A percentile compares a stretch with the other conserved stretches of the same genome.
These are phyloP conservation scores for Didymella segeticola DNA, from an alignment of 2,329 filamentous ascomycete genomes.

Conservation along the genomic window DNA sequence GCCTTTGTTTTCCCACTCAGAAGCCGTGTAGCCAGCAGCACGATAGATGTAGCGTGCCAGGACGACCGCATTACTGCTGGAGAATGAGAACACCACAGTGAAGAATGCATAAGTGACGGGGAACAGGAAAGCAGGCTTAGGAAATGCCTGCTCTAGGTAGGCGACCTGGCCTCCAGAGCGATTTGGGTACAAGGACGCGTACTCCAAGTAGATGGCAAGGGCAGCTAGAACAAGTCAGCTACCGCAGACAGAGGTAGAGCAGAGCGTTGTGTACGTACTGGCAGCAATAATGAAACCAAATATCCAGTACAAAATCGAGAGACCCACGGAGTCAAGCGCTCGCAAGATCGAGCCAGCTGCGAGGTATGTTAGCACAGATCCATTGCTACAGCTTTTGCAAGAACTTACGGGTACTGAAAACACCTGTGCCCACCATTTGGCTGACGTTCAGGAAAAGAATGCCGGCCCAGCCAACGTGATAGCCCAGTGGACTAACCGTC, in stretches of 20 bases:
- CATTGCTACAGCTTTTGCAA: too few species aligned
- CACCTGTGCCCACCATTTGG: constrained; percentile 43
- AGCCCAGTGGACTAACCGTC: constrained; percentile 38
- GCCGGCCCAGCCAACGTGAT: constrained; percentile 39
- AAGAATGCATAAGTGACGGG: constrained; percentile 41
- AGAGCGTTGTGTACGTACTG: constrained; percentile 12
- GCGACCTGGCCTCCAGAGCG: constrained; percentile 38
- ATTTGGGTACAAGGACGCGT: constrained; percentile 36
- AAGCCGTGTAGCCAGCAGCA: constrained; percentile 31
- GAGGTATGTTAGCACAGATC: constrained; percentile 13
- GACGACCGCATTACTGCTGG: constrained; percentile 40
- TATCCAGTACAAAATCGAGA: constrained; percentile 37
- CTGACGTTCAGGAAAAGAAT: constrained; percentile 42
- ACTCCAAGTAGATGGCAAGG: constrained; percentile 39
- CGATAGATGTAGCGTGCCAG: constrained; percentile 41
- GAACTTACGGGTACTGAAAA: constrained; percentile 40
- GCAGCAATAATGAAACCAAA: constrained; percentile 37
- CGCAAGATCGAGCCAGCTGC: constrained; percentile 35
- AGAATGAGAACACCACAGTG: constrained; percentile 38
- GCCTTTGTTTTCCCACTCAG: constrained; percentile 40
- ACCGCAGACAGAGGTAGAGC: not conserved
- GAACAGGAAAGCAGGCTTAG: constrained; percentile 37
- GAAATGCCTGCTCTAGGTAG: constrained; percentile 42
- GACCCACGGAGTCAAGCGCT: constrained; percentile 34
- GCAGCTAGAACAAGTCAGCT: constrained; percentile 21